Evolutionary conservation across 2,329 filamentous ascomycete species (phyloP).

Genomic region (Aspergillus piperis): DNA sequence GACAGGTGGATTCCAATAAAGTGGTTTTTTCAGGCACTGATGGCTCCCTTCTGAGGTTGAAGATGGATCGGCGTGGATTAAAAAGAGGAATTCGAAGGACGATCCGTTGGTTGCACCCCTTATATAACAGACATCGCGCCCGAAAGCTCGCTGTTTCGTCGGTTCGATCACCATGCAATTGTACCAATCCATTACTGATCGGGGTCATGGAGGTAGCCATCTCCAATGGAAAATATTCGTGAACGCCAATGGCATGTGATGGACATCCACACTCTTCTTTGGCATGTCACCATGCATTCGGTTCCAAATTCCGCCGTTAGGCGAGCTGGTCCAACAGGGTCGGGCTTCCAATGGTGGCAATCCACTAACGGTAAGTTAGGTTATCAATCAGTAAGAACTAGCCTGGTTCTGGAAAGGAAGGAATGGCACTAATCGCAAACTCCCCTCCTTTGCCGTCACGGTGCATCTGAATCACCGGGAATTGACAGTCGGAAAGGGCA

Average conservation of each 20-base stretch:
- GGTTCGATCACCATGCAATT: neutral
- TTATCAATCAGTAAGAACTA: neutral
- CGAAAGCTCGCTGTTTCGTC: neutral
- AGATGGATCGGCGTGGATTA: neutral
- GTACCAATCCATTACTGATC: neutral
- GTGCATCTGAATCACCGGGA: neutral
- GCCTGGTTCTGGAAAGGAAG: neutral
- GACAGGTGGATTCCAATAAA: neutral
- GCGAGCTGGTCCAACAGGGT: neutral
- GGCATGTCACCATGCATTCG: neutral
- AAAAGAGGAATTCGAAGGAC: neutral
- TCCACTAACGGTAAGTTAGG: neutral
- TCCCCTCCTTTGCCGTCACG: neutral
- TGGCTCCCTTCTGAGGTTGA: no score
- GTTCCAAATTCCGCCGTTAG: neutral
- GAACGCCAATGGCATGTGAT: neutral
- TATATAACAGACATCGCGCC: neutral
- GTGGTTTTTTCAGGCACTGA: neutral
- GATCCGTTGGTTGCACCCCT: neutral
- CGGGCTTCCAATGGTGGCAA: neutral
- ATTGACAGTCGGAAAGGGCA: conserved; percentile 3
- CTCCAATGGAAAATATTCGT: neutral
- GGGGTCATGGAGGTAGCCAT: neutral
- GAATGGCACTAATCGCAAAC: neutral
- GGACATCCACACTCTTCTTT: neutral